Conservation (phyloP, 1,284 basidiomycete genomes). For the Microstroma glucosiphilum region DNA sequence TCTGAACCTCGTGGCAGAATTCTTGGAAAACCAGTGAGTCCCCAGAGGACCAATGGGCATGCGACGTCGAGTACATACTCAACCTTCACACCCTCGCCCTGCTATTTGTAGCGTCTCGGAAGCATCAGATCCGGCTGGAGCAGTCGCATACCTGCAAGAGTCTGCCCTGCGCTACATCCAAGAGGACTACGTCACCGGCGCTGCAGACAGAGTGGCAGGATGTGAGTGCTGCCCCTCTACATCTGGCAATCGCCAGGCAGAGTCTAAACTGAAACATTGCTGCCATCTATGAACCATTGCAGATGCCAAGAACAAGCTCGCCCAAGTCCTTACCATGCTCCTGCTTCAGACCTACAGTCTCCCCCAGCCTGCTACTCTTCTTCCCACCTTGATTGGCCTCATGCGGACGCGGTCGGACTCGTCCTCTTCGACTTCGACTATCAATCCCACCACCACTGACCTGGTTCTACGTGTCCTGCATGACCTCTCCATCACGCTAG, state of each 20-base stretch:
- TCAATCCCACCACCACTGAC: slow-evolving; percentile 81
- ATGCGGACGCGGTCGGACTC: slow-evolving; percentile 59
- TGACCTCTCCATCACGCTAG: slow-evolving; percentile 46
- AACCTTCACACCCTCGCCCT: not conserved
- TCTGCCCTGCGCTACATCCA: slow-evolving; percentile 40
- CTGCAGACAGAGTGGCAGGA: slow-evolving; percentile 32
- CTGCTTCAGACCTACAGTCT: slow-evolving; percentile 85
- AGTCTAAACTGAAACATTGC: not conserved
- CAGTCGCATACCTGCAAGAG: slow-evolving; percentile 43
- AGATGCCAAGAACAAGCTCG: slow-evolving; percentile 91
- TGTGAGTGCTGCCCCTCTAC: slow-evolving; percentile 19
- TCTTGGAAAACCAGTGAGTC: slow-evolving; percentile 72
- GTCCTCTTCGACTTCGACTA: slow-evolving; percentile 68
- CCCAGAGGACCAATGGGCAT: not conserved
- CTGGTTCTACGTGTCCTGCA: slow-evolving; percentile 46
- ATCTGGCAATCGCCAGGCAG: not conserved
- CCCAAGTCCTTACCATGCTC: slow-evolving; percentile 89
- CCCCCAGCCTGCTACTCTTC: slow-evolving; percentile 71
- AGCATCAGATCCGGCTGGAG: slow-evolving; percentile 28
- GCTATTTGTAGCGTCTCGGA: slow-evolving; percentile 16
- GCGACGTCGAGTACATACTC: not conserved
- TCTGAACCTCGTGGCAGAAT: slow-evolving; percentile 75
- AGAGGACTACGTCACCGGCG: slow-evolving; percentile 38
- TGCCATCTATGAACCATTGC: not conserved
- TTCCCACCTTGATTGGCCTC: slow-evolving; percentile 53